Base-by-base conservation (phyloP, 768 basidiomycete species). In the Collybia mongolica region DNA sequence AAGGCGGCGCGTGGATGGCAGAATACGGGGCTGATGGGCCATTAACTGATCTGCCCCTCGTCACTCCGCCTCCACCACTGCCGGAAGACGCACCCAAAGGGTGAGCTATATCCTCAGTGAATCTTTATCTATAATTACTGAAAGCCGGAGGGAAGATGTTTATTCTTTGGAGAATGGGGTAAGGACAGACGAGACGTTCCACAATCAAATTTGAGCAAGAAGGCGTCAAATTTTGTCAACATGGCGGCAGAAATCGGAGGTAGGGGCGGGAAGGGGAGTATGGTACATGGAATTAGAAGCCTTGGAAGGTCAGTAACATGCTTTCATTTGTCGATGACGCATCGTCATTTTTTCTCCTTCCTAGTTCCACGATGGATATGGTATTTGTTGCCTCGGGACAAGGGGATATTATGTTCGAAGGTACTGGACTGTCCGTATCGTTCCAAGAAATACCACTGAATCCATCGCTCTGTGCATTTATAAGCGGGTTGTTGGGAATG, bases 401-500 rank as follows among this genome's bases (percentile, higher is more conserved):
- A 26, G 60, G 55, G 24, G 61, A 63, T 44, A 59, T 63, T 29
- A 61, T 63, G 59, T 63, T 60, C 40, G 61, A 63, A 58, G 58
- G 54, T 54, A 44, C 2, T 5, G n/a, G 15, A 20, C 9, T 7
- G 20, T 8, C 19, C 2, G 12, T 39, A 28, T 28, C 11, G 3
- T 32, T 32, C 9, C 11, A 32, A 12, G n/a, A n/a, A 32, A 6
- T 38, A 5, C 18, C 26, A 32, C 39, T 39, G 7, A 35, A 17
- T 6, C 22, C 44, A 26, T 26, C 35, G 32, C 12, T 40, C 15
- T 18, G 0, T 39, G 22, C 14, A 12, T 42, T 28, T 17, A 23
- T 22, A 57, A n/a, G 60, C 61, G 19, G 61, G 61, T 15, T 63
- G 61, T 29, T 63, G 61, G 61, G 61, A 63, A 57, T 63, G 61